Conservation (phyloP, 306 rosid species). For the Prunus padus region DNA sequence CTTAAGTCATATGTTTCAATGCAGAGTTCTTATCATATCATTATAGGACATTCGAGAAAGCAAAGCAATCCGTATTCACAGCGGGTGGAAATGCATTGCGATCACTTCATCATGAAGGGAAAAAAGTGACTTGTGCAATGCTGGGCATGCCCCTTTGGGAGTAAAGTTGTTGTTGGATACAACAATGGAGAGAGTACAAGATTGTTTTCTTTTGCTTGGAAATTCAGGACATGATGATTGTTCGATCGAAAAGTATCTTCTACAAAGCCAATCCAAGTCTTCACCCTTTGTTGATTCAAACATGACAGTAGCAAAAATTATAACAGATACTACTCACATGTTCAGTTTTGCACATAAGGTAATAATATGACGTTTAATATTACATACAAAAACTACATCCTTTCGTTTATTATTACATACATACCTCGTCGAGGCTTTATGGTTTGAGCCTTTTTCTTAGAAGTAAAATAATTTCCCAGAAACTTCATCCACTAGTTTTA, state of each 20-base stretch:
- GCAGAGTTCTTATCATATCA: conserved; percentile 62
- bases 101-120: conserved; percentile 52
- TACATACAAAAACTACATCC: background rate
- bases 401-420: too few relatives aligned
- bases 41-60: conserved; percentile 76
- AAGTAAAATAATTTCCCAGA: too few relatives aligned
- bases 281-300: conserved; percentile 66
- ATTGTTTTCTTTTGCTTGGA: conserved; percentile 63
- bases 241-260: conserved; percentile 64
- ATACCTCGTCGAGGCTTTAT: too few relatives aligned
- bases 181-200: conserved; percentile 81
- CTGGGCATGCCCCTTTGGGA: conserved; percentile 87
- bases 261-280: conserved; percentile 69
- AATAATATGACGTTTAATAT: conserved; percentile 23
- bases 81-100: conserved; percentile 57
- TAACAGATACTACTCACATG: conserved; percentile 47
- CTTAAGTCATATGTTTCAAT: conserved; percentile 10
- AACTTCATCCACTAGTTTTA: too few relatives aligned
- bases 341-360: conserved; percentile 60
- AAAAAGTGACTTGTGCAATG: conserved; percentile 80
- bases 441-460: too few relatives aligned
- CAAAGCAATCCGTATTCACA: conserved; percentile 51
- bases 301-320: conserved; percentile 61
- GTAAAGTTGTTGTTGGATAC: conserved; percentile 79
- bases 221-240: conserved; percentile 77